Percentiles rank a stretch among this genome's conserved stretches.
These are phyloP conservation scores for Globisporangium paddicum DNA, from an alignment of 352 stramenopile genomes.

Conservation along the genomic window DNA sequence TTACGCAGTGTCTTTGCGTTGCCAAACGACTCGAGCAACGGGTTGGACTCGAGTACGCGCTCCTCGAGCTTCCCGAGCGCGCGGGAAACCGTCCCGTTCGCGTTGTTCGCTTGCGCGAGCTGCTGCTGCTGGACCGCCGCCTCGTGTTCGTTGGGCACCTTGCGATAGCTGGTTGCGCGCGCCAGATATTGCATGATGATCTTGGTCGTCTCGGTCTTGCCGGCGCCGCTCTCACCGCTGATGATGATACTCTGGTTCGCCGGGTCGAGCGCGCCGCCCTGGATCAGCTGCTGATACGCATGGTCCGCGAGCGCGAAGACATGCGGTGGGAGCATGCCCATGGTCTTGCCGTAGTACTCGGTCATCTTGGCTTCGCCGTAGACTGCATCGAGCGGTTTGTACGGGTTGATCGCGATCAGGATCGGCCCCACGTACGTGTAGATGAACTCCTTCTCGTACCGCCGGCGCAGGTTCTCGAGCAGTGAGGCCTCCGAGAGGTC, in stretches of 20 bases:
- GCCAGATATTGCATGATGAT: conserved; percentile 91
- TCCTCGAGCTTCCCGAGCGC: conserved; percentile 85
- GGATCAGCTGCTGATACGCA: conserved; percentile 87
- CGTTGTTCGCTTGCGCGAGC: conserved; percentile 45
- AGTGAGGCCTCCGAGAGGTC: conserved; percentile 88
- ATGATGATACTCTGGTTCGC: conserved; percentile 92
- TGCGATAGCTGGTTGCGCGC: conserved; percentile 69
- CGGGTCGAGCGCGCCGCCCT: conserved; percentile 70
- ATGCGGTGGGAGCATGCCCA: conserved; percentile 78
- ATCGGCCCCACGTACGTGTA: conserved; percentile 93
- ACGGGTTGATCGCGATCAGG: conserved; percentile 91
- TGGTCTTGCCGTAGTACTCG: conserved; percentile 84
- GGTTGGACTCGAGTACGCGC: conserved; percentile 85
- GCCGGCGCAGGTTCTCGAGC: conserved; percentile 80
- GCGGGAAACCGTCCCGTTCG: conserved; percentile 84
- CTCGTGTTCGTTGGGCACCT: conserved; percentile 27
- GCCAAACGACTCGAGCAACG: conserved; percentile 87
- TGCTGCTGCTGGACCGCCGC: conserved; percentile 56
- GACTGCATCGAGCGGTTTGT: conserved; percentile 64
- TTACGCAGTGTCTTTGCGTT: conserved; percentile 95
- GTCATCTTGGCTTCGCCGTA: conserved; percentile 84
- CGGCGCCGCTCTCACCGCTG: conserved; percentile 87
- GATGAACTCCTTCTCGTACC: conserved; percentile 92
- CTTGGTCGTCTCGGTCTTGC: conserved; percentile 91
- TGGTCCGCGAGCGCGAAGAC: conserved; percentile 90